phyloP scores from a whole-genome alignment of 371 early-diverging fungal species.

The Mortierella polycephala region DNA sequence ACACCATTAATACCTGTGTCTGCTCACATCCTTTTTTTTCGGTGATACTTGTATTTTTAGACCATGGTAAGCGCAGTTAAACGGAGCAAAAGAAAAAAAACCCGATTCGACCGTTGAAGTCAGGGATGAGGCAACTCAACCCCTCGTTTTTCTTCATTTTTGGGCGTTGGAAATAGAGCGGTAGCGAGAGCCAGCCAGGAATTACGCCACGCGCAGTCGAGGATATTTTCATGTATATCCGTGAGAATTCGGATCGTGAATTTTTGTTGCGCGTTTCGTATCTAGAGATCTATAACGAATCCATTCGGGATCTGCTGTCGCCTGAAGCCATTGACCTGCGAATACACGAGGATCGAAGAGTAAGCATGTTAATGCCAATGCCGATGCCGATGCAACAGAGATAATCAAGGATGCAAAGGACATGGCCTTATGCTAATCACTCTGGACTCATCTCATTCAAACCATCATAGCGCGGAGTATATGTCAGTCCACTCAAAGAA shows the following conservation, averaged over 20 bases:
- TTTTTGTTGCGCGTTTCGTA: constrained; percentile 93
- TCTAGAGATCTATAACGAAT: constrained; percentile 97
- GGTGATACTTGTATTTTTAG: constrained; percentile 3
- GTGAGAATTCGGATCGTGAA: constrained; percentile 70
- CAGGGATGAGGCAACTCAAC: too few relatives aligned
- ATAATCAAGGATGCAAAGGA: background rate
- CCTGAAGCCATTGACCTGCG: constrained; percentile 79
- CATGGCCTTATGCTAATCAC: background rate
- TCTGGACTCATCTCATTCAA: background rate
- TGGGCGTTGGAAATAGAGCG: constrained; percentile 57
- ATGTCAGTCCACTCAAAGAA: constrained; percentile 88
- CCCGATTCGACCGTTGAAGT: background rate
- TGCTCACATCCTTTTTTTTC: too few relatives aligned
- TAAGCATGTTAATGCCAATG: constrained; percentile 2
- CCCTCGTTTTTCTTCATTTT: background rate
- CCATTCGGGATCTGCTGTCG: constrained; percentile 80
- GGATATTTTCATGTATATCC: constrained; percentile 82
- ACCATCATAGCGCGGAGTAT: constrained; percentile 80
- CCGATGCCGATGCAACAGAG: background rate
- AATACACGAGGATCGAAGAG: constrained; percentile 39
- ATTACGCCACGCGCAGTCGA: constrained; percentile 88
- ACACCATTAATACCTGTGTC: too few relatives aligned
- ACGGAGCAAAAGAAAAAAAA: too few relatives aligned
- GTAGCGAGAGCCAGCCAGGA: constrained; percentile 77
- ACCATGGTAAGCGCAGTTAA: constrained; percentile 36